phyloP scores from a whole-genome alignment of 805 yeast species.

The Schwanniomyces vanrijiae region DNA sequence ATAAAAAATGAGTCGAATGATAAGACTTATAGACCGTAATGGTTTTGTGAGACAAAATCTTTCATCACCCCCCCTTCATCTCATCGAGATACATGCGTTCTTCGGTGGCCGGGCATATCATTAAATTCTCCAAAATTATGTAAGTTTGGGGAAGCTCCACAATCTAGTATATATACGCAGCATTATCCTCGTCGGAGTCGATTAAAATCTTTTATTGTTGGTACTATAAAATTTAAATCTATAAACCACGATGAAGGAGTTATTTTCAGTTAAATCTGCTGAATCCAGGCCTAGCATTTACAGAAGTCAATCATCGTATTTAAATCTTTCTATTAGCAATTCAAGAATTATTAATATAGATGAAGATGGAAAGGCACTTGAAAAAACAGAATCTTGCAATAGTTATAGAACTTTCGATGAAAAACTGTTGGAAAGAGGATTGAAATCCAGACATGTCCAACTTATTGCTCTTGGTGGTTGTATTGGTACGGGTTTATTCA shows the following conservation, averaged over 20 bases:
- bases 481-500: constrained; percentile 70
- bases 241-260: constrained; percentile 3
- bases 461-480: constrained; percentile 85
- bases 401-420: constrained; percentile 18
- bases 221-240: background rate
- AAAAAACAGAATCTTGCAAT: constrained; percentile 15
- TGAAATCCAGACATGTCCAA: constrained; percentile 53
- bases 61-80: background rate
- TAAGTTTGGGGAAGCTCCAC: background rate
- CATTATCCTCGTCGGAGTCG: background rate
- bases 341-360: constrained; percentile 25
- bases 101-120: background rate
- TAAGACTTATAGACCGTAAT: background rate
- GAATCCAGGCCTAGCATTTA: constrained; percentile 23
- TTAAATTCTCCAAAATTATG: background rate
- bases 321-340: constrained; percentile 27
- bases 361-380: constrained; percentile 19
- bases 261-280: constrained; percentile 13
- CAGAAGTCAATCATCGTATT: constrained; percentile 22
- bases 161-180: background rate
- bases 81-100: background rate
- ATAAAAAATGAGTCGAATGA: background rate
- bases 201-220: background rate
- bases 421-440: constrained; percentile 34
- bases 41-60: background rate